phyloP scores from a whole-genome alignment of 1,284 basidiomycete species.

The Macrocystidia cucumis region DNA sequence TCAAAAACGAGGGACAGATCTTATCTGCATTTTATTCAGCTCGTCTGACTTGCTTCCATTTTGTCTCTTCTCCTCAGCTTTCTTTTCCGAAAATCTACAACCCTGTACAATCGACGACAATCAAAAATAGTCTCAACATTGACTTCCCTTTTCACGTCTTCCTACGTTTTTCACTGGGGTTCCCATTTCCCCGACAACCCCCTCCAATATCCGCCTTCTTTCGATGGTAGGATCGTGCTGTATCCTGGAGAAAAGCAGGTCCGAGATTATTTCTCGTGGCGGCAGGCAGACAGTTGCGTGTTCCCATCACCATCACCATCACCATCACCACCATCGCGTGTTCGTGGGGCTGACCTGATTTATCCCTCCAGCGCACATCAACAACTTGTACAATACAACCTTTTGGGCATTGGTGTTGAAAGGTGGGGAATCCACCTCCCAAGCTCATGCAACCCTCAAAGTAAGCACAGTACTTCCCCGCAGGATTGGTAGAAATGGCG shows the following conservation, averaged over 20 bases:
- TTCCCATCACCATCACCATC: slow-evolving; percentile 12
- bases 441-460: slow-evolving; percentile 77
- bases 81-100: slow-evolving; percentile 69
- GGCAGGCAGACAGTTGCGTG: slow-evolving; percentile 93
- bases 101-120: slow-evolving; percentile 79
- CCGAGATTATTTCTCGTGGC: slow-evolving; percentile 92
- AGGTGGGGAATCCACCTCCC: slow-evolving; percentile 66
- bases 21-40: no score
- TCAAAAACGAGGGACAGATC: no score
- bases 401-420: slow-evolving; percentile 93
- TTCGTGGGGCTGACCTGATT: no score
- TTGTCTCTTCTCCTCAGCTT: slow-evolving; percentile 59
- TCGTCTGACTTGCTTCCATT: no score
- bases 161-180: slow-evolving; percentile 86
- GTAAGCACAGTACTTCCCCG: slow-evolving; percentile 28
- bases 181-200: slow-evolving; percentile 68
- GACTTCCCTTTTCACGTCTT: slow-evolving; percentile 89
- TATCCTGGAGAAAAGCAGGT: slow-evolving; percentile 75
- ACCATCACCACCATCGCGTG: slow-evolving; percentile 6
- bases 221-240: slow-evolving; percentile 85
- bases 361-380: slow-evolving; percentile 82
- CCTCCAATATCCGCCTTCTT: slow-evolving; percentile 80
- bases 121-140: slow-evolving; percentile 89
- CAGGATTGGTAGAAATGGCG: no score
- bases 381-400: slow-evolving; percentile 94